phyloP scores from a whole-genome alignment of 371 early-diverging fungal genomes.

The Apophysomyces variabilis region DNA sequence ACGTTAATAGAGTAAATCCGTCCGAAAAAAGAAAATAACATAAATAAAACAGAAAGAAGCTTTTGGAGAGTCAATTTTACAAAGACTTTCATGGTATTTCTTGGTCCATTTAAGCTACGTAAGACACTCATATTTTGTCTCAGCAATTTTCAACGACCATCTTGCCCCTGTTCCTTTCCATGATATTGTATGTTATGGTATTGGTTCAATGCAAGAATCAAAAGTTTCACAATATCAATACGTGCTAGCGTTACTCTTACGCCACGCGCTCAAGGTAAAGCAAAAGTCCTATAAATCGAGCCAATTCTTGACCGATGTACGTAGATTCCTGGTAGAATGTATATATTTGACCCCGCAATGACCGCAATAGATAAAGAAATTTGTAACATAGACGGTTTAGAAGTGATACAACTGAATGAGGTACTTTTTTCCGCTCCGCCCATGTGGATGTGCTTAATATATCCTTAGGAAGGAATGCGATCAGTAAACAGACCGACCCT shows the following conservation, averaged over 20 bases:
- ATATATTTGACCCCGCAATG: constrained; percentile 70
- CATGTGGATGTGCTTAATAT: not conserved
- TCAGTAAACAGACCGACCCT: constrained; percentile 43
- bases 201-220: constrained; percentile 64
- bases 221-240: constrained; percentile 66
- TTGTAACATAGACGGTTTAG: constrained; percentile 36
- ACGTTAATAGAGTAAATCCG: not conserved
- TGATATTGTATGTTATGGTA: constrained; percentile 69
- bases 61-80: constrained; percentile 39
- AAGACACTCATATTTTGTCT: not conserved
- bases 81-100: constrained; percentile 35
- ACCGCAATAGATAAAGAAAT: constrained; percentile 58
- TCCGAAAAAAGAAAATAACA: not conserved
- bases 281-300: not conserved
- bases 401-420: constrained; percentile 54
- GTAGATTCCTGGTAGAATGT: constrained; percentile 51
- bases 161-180: constrained; percentile 22
- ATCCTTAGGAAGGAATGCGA: constrained; percentile 28
- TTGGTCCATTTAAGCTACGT: not conserved
- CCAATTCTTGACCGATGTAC: not conserved
- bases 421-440: constrained; percentile 15
- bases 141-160: constrained; percentile 31
- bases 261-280: constrained; percentile 54
- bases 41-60: constrained; percentile 23
- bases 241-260: constrained; percentile 51